Evolutionary conservation across 73 alveolate species (phyloP), one percentile per base, ranked within the genome.

Genomic region (Loxodes magnus): DNA sequence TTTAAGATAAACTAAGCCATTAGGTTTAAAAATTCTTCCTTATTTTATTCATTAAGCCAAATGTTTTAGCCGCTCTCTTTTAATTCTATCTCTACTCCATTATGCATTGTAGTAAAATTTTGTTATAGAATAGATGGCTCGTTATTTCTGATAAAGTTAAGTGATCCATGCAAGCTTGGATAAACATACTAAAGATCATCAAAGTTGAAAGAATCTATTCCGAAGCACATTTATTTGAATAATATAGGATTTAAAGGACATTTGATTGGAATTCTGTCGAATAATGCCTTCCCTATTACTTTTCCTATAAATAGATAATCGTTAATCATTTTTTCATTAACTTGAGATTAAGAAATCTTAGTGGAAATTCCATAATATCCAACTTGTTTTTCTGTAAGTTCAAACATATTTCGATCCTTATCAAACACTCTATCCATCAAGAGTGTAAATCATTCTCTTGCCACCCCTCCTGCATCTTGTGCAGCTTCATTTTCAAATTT

Each of bases 381-480:
- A 1, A 21, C 9, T 22, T n/a, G 5, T 25, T 20, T 25, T 1
- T 2, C 27, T 1, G 59, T 9, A 10, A 24, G n/a, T 24, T 22
- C 34, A 24, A 46, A 24, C 27, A 46, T 2, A 10, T 24, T 41
- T 1, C 10, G 1, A n/a, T 46, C 34, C 27, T 46, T 41, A 10
- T 20, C 9, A 24, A 46, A 46, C n/a, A 46, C 14, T 51, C 63
- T 70, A n/a, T 62, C 49, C 78, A 61, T 69, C 25, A 52, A 44
- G 2, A 69, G n/a, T 25, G 38, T 64, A 10, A 66, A 60, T 69
- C 83, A 69, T 63, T 69, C 83, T 50, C 83, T 59, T 10, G 63
- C 44, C 43, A 69, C 25, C 16, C 83, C 83, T 0, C 83, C 83
- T 1, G 83, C 83, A 69, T 69, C 83, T 50, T 49, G 30, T 2